These are phyloP conservation scores for Microsporum ferrugineum DNA, from an alignment of 2,329 filamentous ascomycete genomes.

Conservation along the genomic window DNA sequence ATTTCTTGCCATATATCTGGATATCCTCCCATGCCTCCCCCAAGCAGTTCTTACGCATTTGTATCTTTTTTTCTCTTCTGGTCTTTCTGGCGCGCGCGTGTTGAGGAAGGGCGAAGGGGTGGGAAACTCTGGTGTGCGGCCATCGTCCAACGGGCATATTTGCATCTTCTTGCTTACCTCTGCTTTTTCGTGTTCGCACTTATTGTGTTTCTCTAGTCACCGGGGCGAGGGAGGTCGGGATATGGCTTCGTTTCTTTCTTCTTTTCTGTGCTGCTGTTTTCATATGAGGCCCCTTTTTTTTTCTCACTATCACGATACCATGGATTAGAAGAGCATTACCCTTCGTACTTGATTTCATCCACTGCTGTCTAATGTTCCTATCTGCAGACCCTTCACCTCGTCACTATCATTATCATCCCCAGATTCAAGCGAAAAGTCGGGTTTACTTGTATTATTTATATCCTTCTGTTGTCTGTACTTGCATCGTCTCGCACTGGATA, in stretches of 20 bases:
- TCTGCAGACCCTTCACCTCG: not conserved
- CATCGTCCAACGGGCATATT: not conserved
- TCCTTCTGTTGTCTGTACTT: not conserved
- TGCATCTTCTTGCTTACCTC: not conserved
- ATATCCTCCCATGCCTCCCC: not conserved
- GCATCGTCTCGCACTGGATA: not conserved
- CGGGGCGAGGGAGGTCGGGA: not conserved
- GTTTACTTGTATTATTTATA: not conserved
- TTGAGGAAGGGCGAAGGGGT: not conserved
- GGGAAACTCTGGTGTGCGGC: not conserved
- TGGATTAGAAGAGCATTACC: conserved; percentile 6
- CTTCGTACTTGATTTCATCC: not conserved
- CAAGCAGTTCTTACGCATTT: not conserved
- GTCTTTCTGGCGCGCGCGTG: conserved; percentile 2
- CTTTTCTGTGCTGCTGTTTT: not conserved
- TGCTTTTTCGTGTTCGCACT: not conserved
- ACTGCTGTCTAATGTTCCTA: not conserved
- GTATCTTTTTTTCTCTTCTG: not conserved
- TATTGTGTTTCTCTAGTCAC: not conserved
- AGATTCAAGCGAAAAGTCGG: not conserved
- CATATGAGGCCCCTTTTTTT: not conserved
- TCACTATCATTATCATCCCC: not conserved
- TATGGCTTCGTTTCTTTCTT: not conserved
- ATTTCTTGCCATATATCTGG: not conserved
- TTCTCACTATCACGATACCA: conserved; percentile 1